Evolutionary conservation across 495 filamentous ascomycete species (phyloP), one percentile per base, ranked within the genome.

Genomic region (Podospora fimiseda): DNA sequence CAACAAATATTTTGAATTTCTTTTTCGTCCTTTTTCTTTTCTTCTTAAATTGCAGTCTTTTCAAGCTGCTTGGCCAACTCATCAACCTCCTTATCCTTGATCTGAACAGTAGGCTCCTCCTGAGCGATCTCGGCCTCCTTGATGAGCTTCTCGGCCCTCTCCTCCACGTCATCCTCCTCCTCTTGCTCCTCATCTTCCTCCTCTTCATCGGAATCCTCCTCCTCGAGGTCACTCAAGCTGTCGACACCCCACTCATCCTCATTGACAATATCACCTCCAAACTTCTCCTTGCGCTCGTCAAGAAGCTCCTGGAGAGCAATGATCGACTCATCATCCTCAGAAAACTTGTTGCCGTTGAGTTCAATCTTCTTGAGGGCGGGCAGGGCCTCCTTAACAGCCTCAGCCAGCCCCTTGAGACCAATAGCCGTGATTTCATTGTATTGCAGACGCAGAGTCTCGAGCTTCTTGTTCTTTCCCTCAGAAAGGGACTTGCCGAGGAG

Each of bases 271-370:
- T 81, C 77, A 22, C 76, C 80, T 14, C 72, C 78, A 50, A 82
- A 72, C 53, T 80, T 74, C 57, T 84, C 82, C 68, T 87, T 83
- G 30, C 76, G 74, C 46, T 75, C 71, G 50, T 82, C 78, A 40
- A 82, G 59, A 2, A 81, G 67, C 21, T 74, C 72, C 46, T 73
- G 70, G 3, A 83, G 65, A 13, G 60, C 57, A 18, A 74, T 53
- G 48, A 84, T 78, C 41, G 77, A 75, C 23, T 77, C 67, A 57
- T 96, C 92, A 1, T 94, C 90, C 66, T 96, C 91, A 7, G 76
- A 74, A 59, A 98, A 96, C 60, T 87, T 91, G 74, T 98, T 98
- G 37, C 93, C 93, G 67, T 98, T 97, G 54, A 98, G 73, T 67
- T 98, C 93, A 53, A 96, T 80, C 57, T 89, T 84, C 68, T 82